Conservation (phyloP, 2,329 filamentous ascomycete species). For the Apiospora phragmitis region DNA sequence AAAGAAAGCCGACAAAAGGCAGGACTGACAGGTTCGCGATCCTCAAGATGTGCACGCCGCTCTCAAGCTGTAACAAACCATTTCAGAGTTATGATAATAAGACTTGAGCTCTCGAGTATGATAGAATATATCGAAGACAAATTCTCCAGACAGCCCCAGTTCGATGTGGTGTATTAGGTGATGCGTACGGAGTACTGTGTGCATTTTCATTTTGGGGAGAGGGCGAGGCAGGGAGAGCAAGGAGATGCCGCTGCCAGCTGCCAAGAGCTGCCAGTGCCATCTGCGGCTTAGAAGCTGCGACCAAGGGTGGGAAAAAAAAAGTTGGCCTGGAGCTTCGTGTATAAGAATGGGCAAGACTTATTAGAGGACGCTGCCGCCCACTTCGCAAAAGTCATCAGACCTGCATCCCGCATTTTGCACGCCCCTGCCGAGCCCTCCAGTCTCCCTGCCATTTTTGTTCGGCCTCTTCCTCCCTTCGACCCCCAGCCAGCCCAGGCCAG, state of each 20-base stretch:
- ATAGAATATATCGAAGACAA: neutral
- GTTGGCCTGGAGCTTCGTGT: constrained; percentile 15
- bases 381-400: constrained; percentile 22
- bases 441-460: constrained; percentile 7
- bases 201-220: neutral
- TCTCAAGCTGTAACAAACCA: neutral
- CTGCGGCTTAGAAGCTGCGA: constrained; percentile 12
- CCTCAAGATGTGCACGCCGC: neutral
- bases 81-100: neutral
- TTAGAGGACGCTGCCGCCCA: constrained; percentile 21
- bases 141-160: neutral
- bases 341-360: constrained; percentile 20
- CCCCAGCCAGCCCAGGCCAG: neutral
- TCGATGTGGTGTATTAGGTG: neutral
- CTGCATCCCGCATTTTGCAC: constrained; percentile 17
- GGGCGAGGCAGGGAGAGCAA: neutral
- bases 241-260: neutral
- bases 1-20: neutral
- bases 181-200: neutral
- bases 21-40: neutral
- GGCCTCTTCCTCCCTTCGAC: constrained; percentile 3
- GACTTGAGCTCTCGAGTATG: neutral
- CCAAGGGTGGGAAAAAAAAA: constrained; percentile 13
- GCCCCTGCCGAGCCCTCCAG: constrained; percentile 11
- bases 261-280: constrained; percentile 6